Base-by-base conservation (phyloP, 257 asterid genomes). In the Perilla frutescens region DNA sequence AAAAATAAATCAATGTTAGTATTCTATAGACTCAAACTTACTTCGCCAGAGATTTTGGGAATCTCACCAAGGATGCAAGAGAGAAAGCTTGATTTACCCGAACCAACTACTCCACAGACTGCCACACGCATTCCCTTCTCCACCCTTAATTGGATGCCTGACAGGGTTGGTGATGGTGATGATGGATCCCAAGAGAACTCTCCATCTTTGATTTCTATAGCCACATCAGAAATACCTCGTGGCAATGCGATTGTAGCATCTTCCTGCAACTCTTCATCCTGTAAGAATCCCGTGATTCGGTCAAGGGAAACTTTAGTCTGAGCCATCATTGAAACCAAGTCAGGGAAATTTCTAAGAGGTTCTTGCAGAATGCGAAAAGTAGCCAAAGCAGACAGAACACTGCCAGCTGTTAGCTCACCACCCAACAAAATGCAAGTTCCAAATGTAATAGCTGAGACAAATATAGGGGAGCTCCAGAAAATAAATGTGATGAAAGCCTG, bases 251-350 rank as follows among this genome's bases (percentile, higher is more conserved):
- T 58, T 20, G 84, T 78, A 4, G 88, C 88, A 68, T 84, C 88
- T 73, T 81, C 83, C 68, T 64, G 83, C 59, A 84, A 80, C 81
- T 84, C 85, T 70, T 84, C 88, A 48, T 78, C 84, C 60, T 78
- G 83, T 70, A 84, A 58, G 72, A 84, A 84, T 53, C 80, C 83
- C 12, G 80, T 59, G 51, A 85, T 83, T 56, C 90, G 76, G 68
- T 85, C 90, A 13, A 83, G 83, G 40, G 90, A 85, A 53, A 85
- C 90, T 77, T 85, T 83, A 36, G 88, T 79, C 83, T 85, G 88
- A 12, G 84, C 90, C 72, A 83, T 83, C 88, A 83, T 81, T 1
- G 87, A 78, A 55, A 85, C 83, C 78, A 81, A 63, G 72, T 85
- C 90, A 0, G 90, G 90, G 51, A 85, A 84, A 59, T 81, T 83